Conservation (phyloP, 2,329 filamentous ascomycete genomes). For the Epichloe brachyelytri region DNA sequence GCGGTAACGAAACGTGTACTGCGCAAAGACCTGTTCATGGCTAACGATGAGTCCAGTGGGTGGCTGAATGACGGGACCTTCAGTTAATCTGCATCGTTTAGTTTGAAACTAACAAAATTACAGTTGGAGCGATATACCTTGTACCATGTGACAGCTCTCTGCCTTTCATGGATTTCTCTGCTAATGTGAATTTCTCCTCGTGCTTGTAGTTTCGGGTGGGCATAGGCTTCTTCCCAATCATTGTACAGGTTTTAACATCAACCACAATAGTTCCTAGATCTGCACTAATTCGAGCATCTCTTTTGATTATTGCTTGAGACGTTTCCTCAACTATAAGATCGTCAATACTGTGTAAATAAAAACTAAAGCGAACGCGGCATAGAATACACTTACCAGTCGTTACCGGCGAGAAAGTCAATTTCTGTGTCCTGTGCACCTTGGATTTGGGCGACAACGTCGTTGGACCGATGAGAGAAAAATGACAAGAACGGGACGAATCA, state of each 20-base stretch:
- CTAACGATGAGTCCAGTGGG: accelerated
- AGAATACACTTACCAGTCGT: not conserved
- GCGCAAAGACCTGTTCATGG: not conserved
- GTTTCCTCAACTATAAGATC: slow-evolving; percentile 5
- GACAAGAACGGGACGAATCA: not conserved
- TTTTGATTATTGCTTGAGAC: not conserved
- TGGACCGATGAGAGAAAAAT: not conserved
- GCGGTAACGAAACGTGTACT: slow-evolving; percentile 11
- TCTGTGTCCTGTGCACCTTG: not conserved
- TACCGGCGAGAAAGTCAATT: not conserved
- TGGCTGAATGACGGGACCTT: not conserved
- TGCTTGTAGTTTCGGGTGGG: accelerated
- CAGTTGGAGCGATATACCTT: slow-evolving; percentile 5
- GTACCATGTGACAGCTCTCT: slow-evolving; percentile 13
- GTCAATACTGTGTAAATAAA: not conserved
- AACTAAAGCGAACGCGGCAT: not conserved
- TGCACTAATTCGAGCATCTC: not conserved
- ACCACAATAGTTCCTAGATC: slow-evolving; percentile 11
- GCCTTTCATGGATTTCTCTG: slow-evolving; percentile 16
- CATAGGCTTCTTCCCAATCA: accelerated
- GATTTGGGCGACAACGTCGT: not conserved
- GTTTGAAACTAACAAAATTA: not conserved
- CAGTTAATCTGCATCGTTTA: not conserved
- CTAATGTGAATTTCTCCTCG: not conserved
- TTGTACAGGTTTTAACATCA: accelerated